Evolutionary conservation across 257 asterid species (phyloP).

Genomic region (Ehretia macrophylla): DNA sequence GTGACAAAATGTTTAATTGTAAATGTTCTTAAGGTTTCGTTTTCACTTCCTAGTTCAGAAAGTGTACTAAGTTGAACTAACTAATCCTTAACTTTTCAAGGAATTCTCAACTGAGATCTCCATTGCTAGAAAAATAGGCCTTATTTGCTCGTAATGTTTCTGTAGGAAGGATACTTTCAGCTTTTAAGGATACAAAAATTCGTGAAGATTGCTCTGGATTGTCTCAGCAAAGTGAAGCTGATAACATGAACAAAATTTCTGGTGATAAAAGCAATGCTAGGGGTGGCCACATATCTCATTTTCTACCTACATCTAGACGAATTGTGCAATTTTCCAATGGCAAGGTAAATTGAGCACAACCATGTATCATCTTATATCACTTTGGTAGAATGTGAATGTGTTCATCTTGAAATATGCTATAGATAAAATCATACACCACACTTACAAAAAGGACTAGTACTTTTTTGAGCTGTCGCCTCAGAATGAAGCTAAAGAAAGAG

Average conservation of each 20-base stretch:
- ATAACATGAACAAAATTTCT: slow-evolving; percentile 22
- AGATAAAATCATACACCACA: no score
- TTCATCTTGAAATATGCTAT: no score
- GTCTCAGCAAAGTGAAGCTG: slow-evolving; percentile 25
- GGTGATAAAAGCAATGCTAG: slow-evolving; percentile 26
- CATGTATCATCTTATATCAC: neutral
- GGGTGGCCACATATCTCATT: slow-evolving; percentile 60
- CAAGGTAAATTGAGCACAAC: slow-evolving; percentile 45
- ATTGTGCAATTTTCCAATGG: slow-evolving; percentile 91
- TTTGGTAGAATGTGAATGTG: no score
- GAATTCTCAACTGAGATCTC: no score
- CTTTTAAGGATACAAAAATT: slow-evolving; percentile 32
- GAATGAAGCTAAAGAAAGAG: no score
- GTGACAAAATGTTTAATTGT: no score
- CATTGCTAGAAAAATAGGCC: neutral
- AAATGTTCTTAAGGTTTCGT: no score
- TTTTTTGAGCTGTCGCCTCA: no score
- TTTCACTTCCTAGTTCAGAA: no score
- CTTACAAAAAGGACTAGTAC: no score
- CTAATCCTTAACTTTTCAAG: no score
- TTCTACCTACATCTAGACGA: slow-evolving; percentile 91
- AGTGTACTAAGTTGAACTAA: no score
- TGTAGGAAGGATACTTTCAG: slow-evolving; percentile 80
- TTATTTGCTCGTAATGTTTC: neutral
- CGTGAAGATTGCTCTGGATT: slow-evolving; percentile 29